Conservation (phyloP, 805 yeast genomes). For the Candida ortonii region DNA sequence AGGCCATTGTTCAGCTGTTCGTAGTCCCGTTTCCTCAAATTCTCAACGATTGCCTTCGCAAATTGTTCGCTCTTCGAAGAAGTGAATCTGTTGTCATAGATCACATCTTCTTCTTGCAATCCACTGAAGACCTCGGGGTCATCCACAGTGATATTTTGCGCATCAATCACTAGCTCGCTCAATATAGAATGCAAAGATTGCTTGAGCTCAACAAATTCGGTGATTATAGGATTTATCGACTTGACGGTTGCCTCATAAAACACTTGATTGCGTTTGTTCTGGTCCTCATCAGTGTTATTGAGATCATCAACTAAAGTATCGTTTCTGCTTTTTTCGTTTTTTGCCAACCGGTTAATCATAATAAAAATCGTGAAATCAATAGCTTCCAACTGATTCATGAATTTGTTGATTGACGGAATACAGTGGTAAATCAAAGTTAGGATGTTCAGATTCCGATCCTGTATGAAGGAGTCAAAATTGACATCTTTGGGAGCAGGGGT, state of each 20-base stretch:
- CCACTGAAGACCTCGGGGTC: constrained; percentile 76
- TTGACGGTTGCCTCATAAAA: constrained; percentile 35
- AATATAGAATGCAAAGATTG: constrained; percentile 66
- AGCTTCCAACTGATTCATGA: constrained; percentile 54
- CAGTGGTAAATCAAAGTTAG: constrained; percentile 52
- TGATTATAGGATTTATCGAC: constrained; percentile 42
- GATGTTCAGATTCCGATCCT: constrained; percentile 49
- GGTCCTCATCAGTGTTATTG: constrained; percentile 14
- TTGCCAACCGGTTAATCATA: constrained; percentile 31
- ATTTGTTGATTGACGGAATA: constrained; percentile 45
- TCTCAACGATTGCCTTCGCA: constrained; percentile 44
- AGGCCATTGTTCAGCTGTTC: constrained; percentile 35
- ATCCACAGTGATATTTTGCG: constrained; percentile 65
- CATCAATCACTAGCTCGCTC: constrained; percentile 57
- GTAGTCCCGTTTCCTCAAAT: constrained; percentile 39
- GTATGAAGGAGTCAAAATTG: constrained; percentile 24
- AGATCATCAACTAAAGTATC: constrained; percentile 28
- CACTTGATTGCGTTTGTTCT: constrained; percentile 20
- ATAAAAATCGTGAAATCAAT: constrained; percentile 57
- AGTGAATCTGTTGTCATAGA: constrained; percentile 38
- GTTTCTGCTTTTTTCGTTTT: constrained; percentile 13
- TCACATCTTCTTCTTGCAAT: constrained; percentile 52
- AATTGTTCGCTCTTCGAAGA: constrained; percentile 46
- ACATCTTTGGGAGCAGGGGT: constrained; percentile 34
- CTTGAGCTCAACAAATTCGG: constrained; percentile 74